Percentiles rank a stretch among this genome's conserved stretches.
Evolutionary conservation across 805 yeast genomes (phyloP).

Genomic region (Kluyveromyces aestuarii): DNA sequence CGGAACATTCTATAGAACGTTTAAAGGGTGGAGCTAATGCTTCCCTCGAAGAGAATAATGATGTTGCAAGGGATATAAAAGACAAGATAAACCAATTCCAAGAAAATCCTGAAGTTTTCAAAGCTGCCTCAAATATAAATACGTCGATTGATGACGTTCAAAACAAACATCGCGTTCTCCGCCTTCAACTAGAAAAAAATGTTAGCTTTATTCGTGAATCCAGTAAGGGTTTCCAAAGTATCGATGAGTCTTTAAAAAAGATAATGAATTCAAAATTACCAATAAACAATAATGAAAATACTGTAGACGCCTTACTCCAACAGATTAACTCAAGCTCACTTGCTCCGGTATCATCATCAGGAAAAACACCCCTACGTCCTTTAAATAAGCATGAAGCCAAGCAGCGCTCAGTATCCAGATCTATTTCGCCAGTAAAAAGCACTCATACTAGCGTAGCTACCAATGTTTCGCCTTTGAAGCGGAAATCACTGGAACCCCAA

Average conservation of each 20-base stretch:
- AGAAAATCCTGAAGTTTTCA: constrained; percentile 6
- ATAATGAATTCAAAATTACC: constrained; percentile 2
- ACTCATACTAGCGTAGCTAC: constrained; percentile 2
- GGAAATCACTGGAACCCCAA: constrained; percentile 1
- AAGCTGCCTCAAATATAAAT: constrained; percentile 9
- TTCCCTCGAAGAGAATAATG: constrained; percentile 11
- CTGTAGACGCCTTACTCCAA: constrained; percentile 5
- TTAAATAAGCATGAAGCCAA: background rate
- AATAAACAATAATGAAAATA: constrained; percentile 3
- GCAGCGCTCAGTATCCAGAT: constrained; percentile 2
- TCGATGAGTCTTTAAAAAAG: constrained; percentile 6
- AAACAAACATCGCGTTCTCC: constrained; percentile 9
- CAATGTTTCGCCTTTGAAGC: constrained; percentile 5
- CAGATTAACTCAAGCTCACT: constrained; percentile 8
- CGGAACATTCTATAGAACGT: constrained; percentile 10
- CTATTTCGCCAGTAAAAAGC: constrained; percentile 6
- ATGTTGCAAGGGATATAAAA: constrained; percentile 13
- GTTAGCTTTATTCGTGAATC: constrained; percentile 6
- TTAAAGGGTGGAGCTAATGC: constrained; percentile 14
- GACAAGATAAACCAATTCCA: constrained; percentile 11
- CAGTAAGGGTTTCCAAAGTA: constrained; percentile 4
- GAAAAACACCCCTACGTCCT: constrained; percentile 13
- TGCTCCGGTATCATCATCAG: constrained; percentile 12
- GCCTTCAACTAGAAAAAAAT: constrained; percentile 3
- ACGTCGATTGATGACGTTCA: constrained; percentile 13